phyloP scores from a whole-genome alignment of 305 asterid species.

The Fraxinus ornus region DNA sequence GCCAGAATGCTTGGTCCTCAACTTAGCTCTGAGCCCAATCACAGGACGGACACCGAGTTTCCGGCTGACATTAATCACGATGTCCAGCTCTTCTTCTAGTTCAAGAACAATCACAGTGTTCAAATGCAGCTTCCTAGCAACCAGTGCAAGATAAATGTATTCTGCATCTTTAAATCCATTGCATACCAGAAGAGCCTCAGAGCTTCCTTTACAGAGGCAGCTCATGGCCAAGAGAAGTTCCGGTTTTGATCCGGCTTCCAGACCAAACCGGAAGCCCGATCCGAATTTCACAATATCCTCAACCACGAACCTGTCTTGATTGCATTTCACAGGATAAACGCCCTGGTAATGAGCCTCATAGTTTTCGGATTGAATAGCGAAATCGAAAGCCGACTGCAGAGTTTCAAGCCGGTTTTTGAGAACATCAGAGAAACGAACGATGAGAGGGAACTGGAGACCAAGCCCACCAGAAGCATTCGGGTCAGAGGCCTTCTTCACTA shows the following conservation, averaged over 20 bases:
- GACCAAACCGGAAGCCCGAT: slow-evolving; percentile 71
- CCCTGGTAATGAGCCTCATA: slow-evolving; percentile 87
- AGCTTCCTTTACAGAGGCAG: slow-evolving; percentile 74
- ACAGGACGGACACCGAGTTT: slow-evolving; percentile 78
- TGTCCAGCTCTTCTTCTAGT: slow-evolving; percentile 85
- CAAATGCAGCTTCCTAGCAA: slow-evolving; percentile 71
- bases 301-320: slow-evolving; percentile 77
- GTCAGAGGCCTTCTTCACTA: slow-evolving; percentile 79
- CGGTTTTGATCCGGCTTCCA: slow-evolving; percentile 97
- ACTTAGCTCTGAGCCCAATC: slow-evolving; percentile 85
- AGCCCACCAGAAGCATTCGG: slow-evolving; percentile 67
- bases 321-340: slow-evolving; percentile 93
- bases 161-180: slow-evolving; percentile 94
- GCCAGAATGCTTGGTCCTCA: slow-evolving; percentile 93
- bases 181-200: slow-evolving; percentile 76
- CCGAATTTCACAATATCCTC: slow-evolving; percentile 92
- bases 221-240: slow-evolving; percentile 95
- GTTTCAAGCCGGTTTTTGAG: slow-evolving; percentile 74
- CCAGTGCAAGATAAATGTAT: slow-evolving; percentile 75
- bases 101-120: slow-evolving; percentile 90
- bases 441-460: slow-evolving; percentile 73
- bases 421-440: slow-evolving; percentile 84
- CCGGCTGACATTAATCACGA: slow-evolving; percentile 63
- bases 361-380: slow-evolving; percentile 58
- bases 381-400: slow-evolving; percentile 66